A percentile compares a stretch with the other conserved stretches of the same genome.
These are phyloP conservation scores for Lotus japonicus DNA, from an alignment of 306 rosid genomes.

Conservation along the genomic window DNA sequence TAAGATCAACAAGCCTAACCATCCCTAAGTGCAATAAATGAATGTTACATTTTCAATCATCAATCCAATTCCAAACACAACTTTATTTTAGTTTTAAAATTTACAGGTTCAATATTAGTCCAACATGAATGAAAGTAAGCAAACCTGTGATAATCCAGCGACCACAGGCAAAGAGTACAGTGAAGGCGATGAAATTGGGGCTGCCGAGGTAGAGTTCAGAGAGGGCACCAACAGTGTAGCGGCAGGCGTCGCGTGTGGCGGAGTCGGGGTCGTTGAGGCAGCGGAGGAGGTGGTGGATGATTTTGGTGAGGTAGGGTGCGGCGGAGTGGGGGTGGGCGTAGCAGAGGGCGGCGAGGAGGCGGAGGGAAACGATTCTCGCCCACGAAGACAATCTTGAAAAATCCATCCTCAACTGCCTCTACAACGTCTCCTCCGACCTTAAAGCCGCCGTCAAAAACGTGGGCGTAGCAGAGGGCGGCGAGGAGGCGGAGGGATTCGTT, in stretches of 20 bases:
- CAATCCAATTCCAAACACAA: not conserved
- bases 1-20: too few species aligned
- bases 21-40: not conserved
- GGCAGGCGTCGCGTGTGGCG: constrained; percentile 66
- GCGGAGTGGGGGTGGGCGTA: constrained; percentile 55
- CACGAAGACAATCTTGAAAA: too few species aligned
- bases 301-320: constrained; percentile 62
- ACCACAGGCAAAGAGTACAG: constrained; percentile 78
- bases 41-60: not conserved
- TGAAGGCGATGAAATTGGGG: constrained; percentile 75
- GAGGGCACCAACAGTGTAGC: constrained; percentile 65
- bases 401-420: too few species aligned
- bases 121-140: not conserved
- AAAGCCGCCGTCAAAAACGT: too few species aligned
- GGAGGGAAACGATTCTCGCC: too few species aligned
- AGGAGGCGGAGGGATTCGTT: constrained; percentile 73
- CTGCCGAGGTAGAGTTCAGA: constrained; percentile 51
- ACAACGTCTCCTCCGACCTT: too few species aligned
- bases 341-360: too few species aligned
- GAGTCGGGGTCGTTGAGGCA: constrained; percentile 85
- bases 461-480: too few species aligned
- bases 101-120: not conserved
- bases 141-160: constrained; percentile 78
- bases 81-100: not conserved
- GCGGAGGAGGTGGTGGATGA: constrained; percentile 53